Evolutionary conservation across 306 rosid species (phyloP).

Genomic region (Begonia masoniana): DNA sequence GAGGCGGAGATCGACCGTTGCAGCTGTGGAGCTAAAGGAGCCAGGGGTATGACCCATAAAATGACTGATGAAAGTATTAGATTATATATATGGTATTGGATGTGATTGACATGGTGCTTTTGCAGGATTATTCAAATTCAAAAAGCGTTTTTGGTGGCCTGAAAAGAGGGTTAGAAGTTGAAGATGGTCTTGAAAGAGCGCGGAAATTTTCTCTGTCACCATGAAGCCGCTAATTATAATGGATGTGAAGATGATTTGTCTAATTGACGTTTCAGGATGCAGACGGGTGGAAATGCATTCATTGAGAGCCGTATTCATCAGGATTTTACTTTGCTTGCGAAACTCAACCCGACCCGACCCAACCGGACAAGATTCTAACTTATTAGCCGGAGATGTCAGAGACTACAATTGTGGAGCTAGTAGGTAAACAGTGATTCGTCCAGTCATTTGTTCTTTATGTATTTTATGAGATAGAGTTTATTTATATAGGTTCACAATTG

Average conservation of each 20-base stretch:
- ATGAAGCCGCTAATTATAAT: constrained; percentile 61
- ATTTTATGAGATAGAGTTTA: too few species aligned
- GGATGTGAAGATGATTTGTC: constrained; percentile 88
- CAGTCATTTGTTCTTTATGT: too few species aligned
- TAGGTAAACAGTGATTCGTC: too few species aligned
- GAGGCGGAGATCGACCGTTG: constrained; percentile 56
- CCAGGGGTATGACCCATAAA: constrained; percentile 33
- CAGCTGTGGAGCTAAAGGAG: constrained; percentile 65
- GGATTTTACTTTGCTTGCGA: too few species aligned
- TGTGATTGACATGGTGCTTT: constrained; percentile 8
- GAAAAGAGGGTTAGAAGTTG: constrained; percentile 46
- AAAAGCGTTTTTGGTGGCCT: constrained; percentile 29
- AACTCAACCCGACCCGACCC: too few species aligned
- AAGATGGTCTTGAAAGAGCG: constrained; percentile 52
- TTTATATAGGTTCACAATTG: too few species aligned
- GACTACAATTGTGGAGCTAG: too few species aligned
- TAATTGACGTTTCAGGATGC: constrained; percentile 27
- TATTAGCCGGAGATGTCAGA: too few species aligned
- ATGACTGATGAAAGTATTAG: neutral
- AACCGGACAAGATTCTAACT: too few species aligned
- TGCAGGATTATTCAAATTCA: constrained; percentile 44
- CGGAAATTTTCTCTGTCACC: constrained; percentile 31
- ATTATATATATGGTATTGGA: too few species aligned
- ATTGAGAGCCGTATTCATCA: too few species aligned
- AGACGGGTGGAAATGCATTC: too few species aligned